Evolutionary conservation across 768 basidiomycete species (phyloP).

Genomic region (Gautieria morchelliformis): DNA sequence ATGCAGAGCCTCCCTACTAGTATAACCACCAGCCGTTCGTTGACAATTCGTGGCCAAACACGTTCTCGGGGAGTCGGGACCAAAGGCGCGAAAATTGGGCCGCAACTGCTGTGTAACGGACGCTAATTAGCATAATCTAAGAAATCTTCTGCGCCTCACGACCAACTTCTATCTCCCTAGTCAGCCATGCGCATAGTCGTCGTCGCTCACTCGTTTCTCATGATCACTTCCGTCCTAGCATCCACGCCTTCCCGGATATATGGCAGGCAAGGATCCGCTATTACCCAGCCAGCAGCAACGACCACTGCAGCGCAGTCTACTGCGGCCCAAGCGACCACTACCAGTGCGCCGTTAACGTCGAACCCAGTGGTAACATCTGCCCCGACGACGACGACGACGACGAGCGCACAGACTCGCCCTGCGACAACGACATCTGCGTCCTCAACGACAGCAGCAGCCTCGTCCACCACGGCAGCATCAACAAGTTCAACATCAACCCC

Average conservation of each 20-base stretch:
- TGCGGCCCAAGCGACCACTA: neutral
- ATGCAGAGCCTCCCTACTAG: too few relatives aligned
- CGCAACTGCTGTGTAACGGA: neutral
- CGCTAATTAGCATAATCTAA: neutral
- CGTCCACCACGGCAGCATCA: slow-evolving; percentile 2
- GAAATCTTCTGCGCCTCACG: neutral
- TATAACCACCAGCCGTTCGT: too few relatives aligned
- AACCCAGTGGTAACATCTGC: slow-evolving; percentile 16
- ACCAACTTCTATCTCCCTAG: neutral
- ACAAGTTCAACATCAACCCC: slow-evolving; percentile 8
- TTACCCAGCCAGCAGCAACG: neutral
- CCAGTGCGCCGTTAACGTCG: slow-evolving; percentile 18
- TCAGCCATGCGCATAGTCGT: neutral
- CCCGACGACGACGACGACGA: neutral
- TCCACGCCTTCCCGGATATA: neutral
- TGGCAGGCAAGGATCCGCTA: neutral
- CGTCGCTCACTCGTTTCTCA: neutral
- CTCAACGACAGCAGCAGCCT: neutral
- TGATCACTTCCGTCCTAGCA: neutral
- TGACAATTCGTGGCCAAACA: too few relatives aligned
- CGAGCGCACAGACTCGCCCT: too few relatives aligned
- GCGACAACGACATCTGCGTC: too few relatives aligned
- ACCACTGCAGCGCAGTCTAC: neutral
- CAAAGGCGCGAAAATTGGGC: too few relatives aligned
- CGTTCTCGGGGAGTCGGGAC: too few relatives aligned